Conservation (phyloP, 179 eudicot genomes). For the Actinidia polygama region DNA sequence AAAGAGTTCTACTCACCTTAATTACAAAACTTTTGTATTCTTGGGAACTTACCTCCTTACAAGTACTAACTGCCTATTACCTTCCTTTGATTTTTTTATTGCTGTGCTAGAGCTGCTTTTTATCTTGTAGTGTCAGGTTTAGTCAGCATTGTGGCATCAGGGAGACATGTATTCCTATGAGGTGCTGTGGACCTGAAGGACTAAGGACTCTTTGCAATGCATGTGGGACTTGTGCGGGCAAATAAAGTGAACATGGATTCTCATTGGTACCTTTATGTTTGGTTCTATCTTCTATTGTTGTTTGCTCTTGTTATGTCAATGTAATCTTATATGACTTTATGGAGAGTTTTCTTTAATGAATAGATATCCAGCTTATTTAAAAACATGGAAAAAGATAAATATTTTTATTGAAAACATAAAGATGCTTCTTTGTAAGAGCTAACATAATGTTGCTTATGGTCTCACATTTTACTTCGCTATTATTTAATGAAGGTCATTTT, state of each 20-base stretch:
- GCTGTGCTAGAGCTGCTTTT: neutral
- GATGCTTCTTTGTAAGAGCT: neutral
- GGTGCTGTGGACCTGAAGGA: conserved; percentile 87
- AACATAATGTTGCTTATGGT: conserved; percentile 3
- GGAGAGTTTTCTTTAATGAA: neutral
- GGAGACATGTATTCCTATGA: conserved; percentile 82
- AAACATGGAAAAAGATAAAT: neutral
- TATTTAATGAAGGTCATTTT: neutral
- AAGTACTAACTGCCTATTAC: neutral
- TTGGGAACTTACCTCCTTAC: conserved; percentile 8
- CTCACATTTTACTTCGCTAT: neutral
- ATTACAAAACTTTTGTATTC: too few relatives aligned
- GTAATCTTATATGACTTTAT: neutral
- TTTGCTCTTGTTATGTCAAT: neutral
- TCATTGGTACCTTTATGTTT: conserved; percentile 4
- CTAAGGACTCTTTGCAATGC: conserved; percentile 89
- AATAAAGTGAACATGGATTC: conserved; percentile 57
- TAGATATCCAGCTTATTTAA: neutral
- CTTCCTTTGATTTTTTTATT: conserved; percentile 8
- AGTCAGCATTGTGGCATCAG: conserved; percentile 70
- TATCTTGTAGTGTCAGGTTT: neutral
- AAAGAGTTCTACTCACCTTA: conserved; percentile 90
- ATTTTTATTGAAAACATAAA: neutral
- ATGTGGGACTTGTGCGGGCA: conserved; percentile 90
- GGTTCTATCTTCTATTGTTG: neutral